These are phyloP conservation scores for Ambrosia trifida DNA, from an alignment of 129 eudicot genomes.

Conservation along the genomic window DNA sequence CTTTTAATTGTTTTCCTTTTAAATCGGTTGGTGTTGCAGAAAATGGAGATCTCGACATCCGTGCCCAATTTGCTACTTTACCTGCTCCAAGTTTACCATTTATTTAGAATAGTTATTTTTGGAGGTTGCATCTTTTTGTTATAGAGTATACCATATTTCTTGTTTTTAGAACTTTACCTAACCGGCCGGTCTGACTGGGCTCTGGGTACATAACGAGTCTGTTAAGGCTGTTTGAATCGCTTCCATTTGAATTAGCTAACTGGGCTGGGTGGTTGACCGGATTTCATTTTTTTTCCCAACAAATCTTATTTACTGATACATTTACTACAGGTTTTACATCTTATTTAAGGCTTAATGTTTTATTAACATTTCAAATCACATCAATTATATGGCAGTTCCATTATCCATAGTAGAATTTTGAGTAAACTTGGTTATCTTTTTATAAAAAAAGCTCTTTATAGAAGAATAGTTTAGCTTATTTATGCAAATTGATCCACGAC, in stretches of 20 bases:
- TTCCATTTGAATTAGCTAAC: too few species aligned
- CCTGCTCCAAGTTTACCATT: background rate
- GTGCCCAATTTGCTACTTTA: background rate
- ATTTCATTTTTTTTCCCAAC: too few species aligned
- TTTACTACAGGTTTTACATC: too few species aligned
- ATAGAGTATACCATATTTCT: background rate
- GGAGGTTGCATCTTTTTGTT: background rate
- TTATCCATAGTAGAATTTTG: background rate
- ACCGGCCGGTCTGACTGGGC: too few species aligned
- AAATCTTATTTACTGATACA: too few species aligned
- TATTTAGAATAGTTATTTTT: background rate
- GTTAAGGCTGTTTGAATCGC: too few species aligned
- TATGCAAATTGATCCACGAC: background rate
- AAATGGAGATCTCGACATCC: background rate
- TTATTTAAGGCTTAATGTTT: too few species aligned
- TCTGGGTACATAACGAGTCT: too few species aligned
- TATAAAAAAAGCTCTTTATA: background rate
- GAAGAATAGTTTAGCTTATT: background rate
- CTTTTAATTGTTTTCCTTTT: background rate
- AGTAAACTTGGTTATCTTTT: background rate
- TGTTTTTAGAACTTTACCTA: too few species aligned
- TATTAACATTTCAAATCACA: too few species aligned
- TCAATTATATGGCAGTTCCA: background rate
- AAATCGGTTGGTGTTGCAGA: background rate
- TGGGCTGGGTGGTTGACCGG: too few species aligned